Base-by-base conservation (phyloP, 768 basidiomycete species). In the Amanita rubescens region DNA sequence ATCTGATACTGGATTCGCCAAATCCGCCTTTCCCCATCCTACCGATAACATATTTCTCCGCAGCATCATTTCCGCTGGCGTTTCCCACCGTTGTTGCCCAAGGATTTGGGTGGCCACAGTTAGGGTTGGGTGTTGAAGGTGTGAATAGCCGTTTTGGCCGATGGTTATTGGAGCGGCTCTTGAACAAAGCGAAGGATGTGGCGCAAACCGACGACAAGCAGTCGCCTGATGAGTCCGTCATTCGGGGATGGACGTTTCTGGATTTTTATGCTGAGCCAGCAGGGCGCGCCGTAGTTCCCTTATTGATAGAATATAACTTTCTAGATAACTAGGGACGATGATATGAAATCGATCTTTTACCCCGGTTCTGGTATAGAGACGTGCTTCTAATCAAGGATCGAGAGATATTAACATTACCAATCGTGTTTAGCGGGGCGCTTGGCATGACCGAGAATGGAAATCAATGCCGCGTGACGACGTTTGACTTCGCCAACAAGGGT, bases 121-220 rank as follows among this genome's bases (percentile, higher is more conserved):
- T 77, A 68, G 84, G 85, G 2, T 61, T 93, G 6, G 93, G 93
- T 4, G 72, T 93, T n/a, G 84, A 90, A 63, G 94, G 94, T 2
- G 84, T 94, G 37, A 97, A 97, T 62, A 74, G 73, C 20, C 75
- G 84, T n/a, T 69, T 91, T 3, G 84, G 78, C 2, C 70, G 69
- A 51, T 95, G 90, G 87, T 63, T 93, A 17, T 62, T 92, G 41
- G 75, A 79, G 35, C 67, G 71, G 55, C 66, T 92, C 47, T 62
- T 66, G 10, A 59, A 54, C 33, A 39, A 55, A 35, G 17, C 51
- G 17, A 54, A 58, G 42, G 33, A 54, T 19, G 37, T n/a, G 30
- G 27, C 32, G 12, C 32, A 24, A 25, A 22, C 39, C 43, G 2
- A 49, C 27, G 25, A 44, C 24, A 30, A 39, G 24, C 32, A 30